A percentile compares a stretch with the other conserved stretches of the same genome.
These are phyloP conservation scores for Xylaria scruposa DNA, from an alignment of 495 filamentous ascomycete species.

Conservation along the genomic window DNA sequence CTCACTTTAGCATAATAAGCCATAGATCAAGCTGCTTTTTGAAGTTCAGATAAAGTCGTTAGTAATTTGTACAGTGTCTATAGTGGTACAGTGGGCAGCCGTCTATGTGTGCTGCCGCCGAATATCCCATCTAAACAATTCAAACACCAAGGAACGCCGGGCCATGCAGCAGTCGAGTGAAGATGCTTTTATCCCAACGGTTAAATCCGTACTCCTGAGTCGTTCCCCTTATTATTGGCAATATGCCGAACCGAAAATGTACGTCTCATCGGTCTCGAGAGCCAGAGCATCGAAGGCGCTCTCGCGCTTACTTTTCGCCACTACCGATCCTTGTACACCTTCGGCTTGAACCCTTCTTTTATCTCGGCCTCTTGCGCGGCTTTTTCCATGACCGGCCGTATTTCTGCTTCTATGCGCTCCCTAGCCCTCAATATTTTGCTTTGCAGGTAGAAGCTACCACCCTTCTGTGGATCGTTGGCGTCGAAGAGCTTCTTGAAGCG, in stretches of 20 bases:
- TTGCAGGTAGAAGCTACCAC: slow-evolving; percentile 96
- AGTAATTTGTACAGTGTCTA: slow-evolving; percentile 28
- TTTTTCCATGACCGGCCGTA: slow-evolving; percentile 59
- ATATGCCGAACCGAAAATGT: background rate
- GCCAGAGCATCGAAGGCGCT: slow-evolving; percentile 14
- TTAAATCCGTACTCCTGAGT: slow-evolving; percentile 3
- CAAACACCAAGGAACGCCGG: slow-evolving; percentile 48
- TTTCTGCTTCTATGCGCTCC: slow-evolving; percentile 89
- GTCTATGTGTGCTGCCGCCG: slow-evolving; percentile 16
- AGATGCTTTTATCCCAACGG: slow-evolving; percentile 44
- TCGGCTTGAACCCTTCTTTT: slow-evolving; percentile 89
- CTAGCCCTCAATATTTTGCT: slow-evolving; percentile 92
- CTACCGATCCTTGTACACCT: slow-evolving; percentile 88
- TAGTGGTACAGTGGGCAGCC: slow-evolving; percentile 27
- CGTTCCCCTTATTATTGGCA: slow-evolving; percentile 9
- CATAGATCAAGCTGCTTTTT: too few relatives aligned
- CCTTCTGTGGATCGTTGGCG: slow-evolving; percentile 89
- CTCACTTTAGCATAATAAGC: too few relatives aligned
- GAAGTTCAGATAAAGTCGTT: background rate
- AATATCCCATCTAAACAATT: slow-evolving; percentile 30
- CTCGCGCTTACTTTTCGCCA: slow-evolving; percentile 12
- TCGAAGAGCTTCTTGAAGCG: slow-evolving; percentile 97
- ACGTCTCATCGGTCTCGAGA: slow-evolving; percentile 25
- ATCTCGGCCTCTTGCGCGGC: slow-evolving; percentile 67
- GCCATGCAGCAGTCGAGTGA: slow-evolving; percentile 58